Evolutionary conservation across 2,329 filamentous ascomycete species (phyloP), one percentile per base, ranked within the genome.

Genomic region (Cordyceps javanica): DNA sequence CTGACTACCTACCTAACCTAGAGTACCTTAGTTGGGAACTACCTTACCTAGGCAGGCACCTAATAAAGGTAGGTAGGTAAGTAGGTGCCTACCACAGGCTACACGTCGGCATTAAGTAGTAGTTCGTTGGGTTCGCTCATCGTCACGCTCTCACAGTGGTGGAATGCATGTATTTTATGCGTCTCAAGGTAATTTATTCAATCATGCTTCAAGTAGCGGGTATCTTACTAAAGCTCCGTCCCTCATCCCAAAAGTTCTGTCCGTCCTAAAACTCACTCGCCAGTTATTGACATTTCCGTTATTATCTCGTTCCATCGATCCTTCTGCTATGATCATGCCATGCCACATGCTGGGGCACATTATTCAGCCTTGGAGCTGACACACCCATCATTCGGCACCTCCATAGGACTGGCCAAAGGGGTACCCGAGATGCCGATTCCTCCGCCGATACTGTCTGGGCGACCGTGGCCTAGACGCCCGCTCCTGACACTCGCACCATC

Each of bases 401-500:
- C 79, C 55, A 75, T 69, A 39, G 81, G 79, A 54, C 82, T 88
- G 2, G 81, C 81, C 38, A 91, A 71, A 14, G 87, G 85, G 63
- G 84, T 88, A 30, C 79, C 76, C 16, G 81, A 67, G 9, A 80
- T 82, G 7, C 80, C 82, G 62, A 91, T 86, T 70, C 89, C 93
- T 26, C 89, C 88, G 60, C 79, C 88, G 56, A 93, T 83, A 71
- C 91, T 96, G 69, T 96, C 91, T 51, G 90, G 87, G 61, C 90
- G 82, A 2, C 82, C 84, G 69, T 96, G 92, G 0, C 90, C 89
- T 3, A 90, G 70, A 1, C 88, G 74, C 0, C 89, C 90, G 69
- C 90, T 96, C 55, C 90, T 82, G 30, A 95, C 77, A 67, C 91
- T 96, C 10, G 86, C 85, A 1, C 83, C 89, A 63, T 96, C 90